Percentiles rank a stretch among this genome's conserved stretches.
These are phyloP conservation scores for Phaeosphaeriaceae sp. DNA, from an alignment of 2,329 filamentous ascomycete species.

Conservation along the genomic window DNA sequence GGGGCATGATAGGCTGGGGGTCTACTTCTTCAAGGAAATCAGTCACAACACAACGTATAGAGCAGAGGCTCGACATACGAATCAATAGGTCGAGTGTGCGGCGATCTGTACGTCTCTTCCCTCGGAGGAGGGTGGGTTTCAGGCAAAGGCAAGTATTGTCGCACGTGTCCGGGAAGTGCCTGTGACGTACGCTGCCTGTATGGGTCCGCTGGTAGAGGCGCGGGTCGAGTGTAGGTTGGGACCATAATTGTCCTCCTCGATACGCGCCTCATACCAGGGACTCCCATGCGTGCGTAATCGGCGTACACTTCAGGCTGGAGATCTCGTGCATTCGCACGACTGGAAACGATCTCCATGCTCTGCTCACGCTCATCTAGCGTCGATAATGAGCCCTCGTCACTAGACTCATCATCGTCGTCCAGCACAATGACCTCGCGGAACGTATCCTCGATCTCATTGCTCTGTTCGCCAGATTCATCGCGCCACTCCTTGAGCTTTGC, in stretches of 20 bases:
- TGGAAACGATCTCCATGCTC: slow-evolving; percentile 43
- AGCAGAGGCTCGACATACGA: slow-evolving; percentile 22
- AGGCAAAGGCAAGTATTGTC: slow-evolving; percentile 2
- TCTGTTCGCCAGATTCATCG: slow-evolving; percentile 60
- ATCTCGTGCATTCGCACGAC: slow-evolving; percentile 41
- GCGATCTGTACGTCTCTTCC: slow-evolving; percentile 10
- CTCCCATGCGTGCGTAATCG: slow-evolving; percentile 19
- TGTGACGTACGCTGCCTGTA: slow-evolving; percentile 12
- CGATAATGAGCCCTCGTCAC: slow-evolving; percentile 43
- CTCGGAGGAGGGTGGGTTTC: slow-evolving; percentile 7
- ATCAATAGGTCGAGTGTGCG: slow-evolving; percentile 17
- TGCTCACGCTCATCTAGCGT: slow-evolving; percentile 35
- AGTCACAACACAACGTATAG: slow-evolving; percentile 10
- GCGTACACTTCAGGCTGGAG: slow-evolving; percentile 32
- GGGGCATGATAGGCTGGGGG: slow-evolving; percentile 13
- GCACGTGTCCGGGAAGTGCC: slow-evolving; percentile 9
- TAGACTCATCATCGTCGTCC: slow-evolving; percentile 60
- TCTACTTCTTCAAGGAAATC: slow-evolving; percentile 25
- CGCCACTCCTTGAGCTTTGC: slow-evolving; percentile 68
- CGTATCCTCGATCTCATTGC: slow-evolving; percentile 65
- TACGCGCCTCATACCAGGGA: slow-evolving; percentile 21
- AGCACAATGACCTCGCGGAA: slow-evolving; percentile 70
- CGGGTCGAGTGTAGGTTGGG: slow-evolving; percentile 18
- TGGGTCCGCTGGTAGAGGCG: slow-evolving; percentile 12
- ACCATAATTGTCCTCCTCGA: slow-evolving; percentile 34